Percentiles rank a stretch among this genome's conserved stretches.
These are phyloP conservation scores for Trypanosoma rangeli DNA, from an alignment of 208 protist genomes.

Conservation along the genomic window DNA sequence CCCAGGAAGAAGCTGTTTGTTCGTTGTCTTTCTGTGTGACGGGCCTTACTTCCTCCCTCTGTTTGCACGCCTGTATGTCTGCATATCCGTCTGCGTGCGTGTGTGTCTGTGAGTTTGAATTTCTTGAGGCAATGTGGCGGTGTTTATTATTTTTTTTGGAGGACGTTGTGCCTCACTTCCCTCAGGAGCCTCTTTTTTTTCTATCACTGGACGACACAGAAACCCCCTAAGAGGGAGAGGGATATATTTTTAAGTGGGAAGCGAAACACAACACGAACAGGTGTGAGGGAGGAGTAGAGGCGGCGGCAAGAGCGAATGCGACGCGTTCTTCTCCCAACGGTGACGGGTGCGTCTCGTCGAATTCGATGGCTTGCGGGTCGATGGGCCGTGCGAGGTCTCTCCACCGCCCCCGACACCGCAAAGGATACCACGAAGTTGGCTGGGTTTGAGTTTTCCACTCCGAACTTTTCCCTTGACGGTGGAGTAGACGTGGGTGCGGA, in stretches of 20 bases:
- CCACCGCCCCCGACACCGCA: background rate
- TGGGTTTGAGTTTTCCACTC: slow-evolving; percentile 65
- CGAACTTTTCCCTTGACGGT: slow-evolving; percentile 57
- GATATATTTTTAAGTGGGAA: background rate
- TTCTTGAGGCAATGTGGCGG: too few relatives aligned
- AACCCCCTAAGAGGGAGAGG: background rate
- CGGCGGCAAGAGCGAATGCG: background rate
- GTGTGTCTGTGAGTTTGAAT: too few relatives aligned
- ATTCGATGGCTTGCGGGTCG: background rate
- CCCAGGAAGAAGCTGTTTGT: too few relatives aligned
- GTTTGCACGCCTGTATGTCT: too few relatives aligned
- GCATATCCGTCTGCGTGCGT: too few relatives aligned
- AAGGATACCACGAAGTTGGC: slow-evolving; percentile 35
- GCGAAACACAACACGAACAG: background rate
- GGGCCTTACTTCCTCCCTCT: too few relatives aligned
- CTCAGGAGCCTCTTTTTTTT: background rate
- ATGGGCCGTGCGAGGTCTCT: background rate
- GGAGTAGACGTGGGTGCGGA: slow-evolving; percentile 17
- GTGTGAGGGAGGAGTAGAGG: background rate
- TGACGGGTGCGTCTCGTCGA: background rate
- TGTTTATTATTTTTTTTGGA: too few relatives aligned
- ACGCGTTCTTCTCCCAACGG: background rate
- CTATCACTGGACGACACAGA: background rate
- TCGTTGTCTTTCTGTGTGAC: too few relatives aligned
- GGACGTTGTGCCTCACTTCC: background rate